Conservation (phyloP, 2,329 filamentous ascomycete genomes). For the Aspergillus viridinutans region DNA sequence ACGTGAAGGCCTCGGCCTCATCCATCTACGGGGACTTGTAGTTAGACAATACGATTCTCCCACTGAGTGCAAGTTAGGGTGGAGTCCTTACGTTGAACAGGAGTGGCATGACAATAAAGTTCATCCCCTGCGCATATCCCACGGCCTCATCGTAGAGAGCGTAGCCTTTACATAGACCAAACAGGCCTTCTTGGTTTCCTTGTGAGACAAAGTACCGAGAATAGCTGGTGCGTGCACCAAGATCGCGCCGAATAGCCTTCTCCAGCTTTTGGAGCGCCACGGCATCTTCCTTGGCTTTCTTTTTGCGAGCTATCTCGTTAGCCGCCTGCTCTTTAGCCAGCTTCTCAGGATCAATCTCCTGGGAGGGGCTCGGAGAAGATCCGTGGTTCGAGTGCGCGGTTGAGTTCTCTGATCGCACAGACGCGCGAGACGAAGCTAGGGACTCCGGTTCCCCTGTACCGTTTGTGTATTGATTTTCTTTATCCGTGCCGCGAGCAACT, state of each 20-base stretch:
- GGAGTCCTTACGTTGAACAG: conserved; percentile 72
- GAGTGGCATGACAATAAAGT: conserved; percentile 94
- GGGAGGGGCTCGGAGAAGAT: conserved; percentile 52
- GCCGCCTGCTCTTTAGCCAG: conserved; percentile 61
- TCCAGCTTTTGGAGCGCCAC: conserved; percentile 75
- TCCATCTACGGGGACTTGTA: conserved; percentile 62
- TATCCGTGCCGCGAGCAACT: conserved; percentile 72
- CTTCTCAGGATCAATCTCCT: conserved; percentile 61
- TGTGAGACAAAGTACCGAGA: conserved; percentile 92
- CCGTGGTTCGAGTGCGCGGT: conserved; percentile 55
- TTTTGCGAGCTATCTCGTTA: conserved; percentile 64
- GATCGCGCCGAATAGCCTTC: conserved; percentile 83
- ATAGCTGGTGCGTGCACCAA: conserved; percentile 90
- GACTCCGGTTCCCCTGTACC: conserved; percentile 62
- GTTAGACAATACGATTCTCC: conserved; percentile 5
- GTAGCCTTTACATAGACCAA: conserved; percentile 96
- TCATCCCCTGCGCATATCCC: conserved; percentile 98
- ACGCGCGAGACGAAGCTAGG: conserved; percentile 72
- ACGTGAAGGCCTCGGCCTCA: conserved; percentile 91
- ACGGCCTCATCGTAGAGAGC: conserved; percentile 91
- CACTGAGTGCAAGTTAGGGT: background rate
- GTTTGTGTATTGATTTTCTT: conserved; percentile 61
- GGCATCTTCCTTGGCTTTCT: conserved; percentile 73
- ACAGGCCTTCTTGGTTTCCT: conserved; percentile 87
- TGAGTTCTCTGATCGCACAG: conserved; percentile 74